phyloP scores from a whole-genome alignment of 2,329 filamentous ascomycete species.

The Aspergillus transmontanensis region DNA sequence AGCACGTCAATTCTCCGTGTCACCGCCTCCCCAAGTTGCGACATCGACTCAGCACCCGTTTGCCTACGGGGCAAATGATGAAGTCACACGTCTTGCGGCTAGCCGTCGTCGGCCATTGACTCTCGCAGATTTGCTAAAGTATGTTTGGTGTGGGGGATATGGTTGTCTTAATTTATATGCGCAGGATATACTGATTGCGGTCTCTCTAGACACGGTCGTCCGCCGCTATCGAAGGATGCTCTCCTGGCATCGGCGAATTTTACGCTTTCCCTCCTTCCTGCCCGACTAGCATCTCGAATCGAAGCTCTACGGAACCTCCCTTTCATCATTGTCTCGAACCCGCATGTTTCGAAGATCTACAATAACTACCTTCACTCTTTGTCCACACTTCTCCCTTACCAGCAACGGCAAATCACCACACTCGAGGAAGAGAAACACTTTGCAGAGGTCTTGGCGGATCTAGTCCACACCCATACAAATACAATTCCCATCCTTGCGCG shows the following conservation, averaged over 20 bases:
- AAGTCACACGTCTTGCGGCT: constrained; percentile 76
- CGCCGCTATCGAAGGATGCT: constrained; percentile 77
- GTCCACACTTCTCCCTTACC: constrained; percentile 84
- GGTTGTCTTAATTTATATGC: background rate
- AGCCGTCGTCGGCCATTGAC: constrained; percentile 79
- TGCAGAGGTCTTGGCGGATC: constrained; percentile 87
- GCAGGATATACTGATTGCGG: background rate
- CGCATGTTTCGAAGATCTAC: constrained; percentile 91
- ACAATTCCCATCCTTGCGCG: constrained; percentile 91
- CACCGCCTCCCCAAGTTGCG: constrained; percentile 19
- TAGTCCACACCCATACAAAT: constrained; percentile 93
- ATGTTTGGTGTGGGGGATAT: constrained; percentile 29
- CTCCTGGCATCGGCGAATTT: constrained; percentile 93
- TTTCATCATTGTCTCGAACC: constrained; percentile 98
- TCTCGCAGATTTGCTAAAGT: constrained; percentile 87
- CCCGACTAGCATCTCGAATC: constrained; percentile 90
- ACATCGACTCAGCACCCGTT: constrained; percentile 51
- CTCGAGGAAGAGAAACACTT: constrained; percentile 88
- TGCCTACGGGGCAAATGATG: constrained; percentile 66
- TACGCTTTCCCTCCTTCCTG: constrained; percentile 86
- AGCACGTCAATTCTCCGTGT: constrained; percentile 23
- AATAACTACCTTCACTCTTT: constrained; percentile 94
- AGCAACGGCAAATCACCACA: constrained; percentile 69
- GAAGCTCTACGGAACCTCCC: constrained; percentile 90
- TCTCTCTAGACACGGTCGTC: constrained; percentile 67